A percentile compares a stretch with the other conserved stretches of the same genome.
Conservation (phyloP, 1,284 basidiomycete genomes). For the Fomitopsis schrenkii region DNA sequence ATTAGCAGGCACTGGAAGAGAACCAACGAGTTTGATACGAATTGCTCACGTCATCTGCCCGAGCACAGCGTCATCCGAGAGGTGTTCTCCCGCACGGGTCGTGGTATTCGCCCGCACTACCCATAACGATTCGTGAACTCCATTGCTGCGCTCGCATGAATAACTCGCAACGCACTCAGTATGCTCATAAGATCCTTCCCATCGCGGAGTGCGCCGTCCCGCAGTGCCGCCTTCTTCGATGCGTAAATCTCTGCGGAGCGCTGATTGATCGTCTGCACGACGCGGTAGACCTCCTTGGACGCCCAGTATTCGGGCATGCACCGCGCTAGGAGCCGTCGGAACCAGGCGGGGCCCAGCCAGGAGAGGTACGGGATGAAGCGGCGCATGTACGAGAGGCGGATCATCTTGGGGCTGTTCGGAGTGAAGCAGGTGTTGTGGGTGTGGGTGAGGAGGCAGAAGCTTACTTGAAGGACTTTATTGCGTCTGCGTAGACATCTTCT, state of each 20-base stretch:
- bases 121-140: background rate
- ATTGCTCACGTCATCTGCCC: slow-evolving; percentile 12
- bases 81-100: slow-evolving; percentile 7
- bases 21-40: background rate
- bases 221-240: slow-evolving; percentile 32
- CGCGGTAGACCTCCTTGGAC: slow-evolving; percentile 28
- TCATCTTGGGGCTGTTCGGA: background rate
- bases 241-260: slow-evolving; percentile 34
- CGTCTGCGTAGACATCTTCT: slow-evolving; percentile 23
- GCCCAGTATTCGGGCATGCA: slow-evolving; percentile 25
- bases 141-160: background rate
- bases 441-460: slow-evolving; percentile 1
- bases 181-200: slow-evolving; percentile 46
- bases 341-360: slow-evolving; percentile 29
- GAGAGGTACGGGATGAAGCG: slow-evolving; percentile 21
- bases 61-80: slow-evolving; percentile 3
- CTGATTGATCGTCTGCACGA: slow-evolving; percentile 34
- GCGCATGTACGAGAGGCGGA: background rate
- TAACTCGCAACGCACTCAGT: slow-evolving; percentile 28
- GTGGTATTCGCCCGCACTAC: slow-evolving; percentile 12
- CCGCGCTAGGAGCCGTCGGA: slow-evolving; percentile 32
- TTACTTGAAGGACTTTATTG: slow-evolving; percentile 27
- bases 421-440: background rate
- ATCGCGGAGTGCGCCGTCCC: slow-evolving; percentile 30
- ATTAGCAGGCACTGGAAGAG: background rate